phyloP scores from a whole-genome alignment of 2,329 filamentous ascomycete genomes.

The Colletotrichum lentis region DNA sequence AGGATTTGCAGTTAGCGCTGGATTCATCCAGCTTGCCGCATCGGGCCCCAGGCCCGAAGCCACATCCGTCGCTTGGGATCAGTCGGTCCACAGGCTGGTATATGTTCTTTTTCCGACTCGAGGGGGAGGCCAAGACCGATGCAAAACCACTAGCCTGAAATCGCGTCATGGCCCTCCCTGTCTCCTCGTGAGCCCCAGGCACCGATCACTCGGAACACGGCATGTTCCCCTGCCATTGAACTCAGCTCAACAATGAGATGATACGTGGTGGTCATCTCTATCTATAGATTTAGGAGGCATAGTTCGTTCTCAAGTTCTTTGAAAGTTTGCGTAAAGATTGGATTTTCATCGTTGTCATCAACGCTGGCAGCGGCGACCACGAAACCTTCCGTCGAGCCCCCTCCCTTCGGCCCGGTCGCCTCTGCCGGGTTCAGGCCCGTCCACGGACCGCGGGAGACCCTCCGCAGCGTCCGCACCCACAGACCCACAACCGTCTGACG shows the following conservation, averaged over 20 bases:
- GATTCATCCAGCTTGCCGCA: conserved; percentile 6
- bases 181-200: conserved; percentile 7
- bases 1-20: conserved; percentile 11
- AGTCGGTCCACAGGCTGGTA: conserved; percentile 1
- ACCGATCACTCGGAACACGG: conserved; percentile 7
- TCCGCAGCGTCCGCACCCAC: conserved; percentile 16
- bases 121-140: conserved; percentile 7
- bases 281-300: not conserved
- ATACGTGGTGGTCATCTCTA: conserved; percentile 9
- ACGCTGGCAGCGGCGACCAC: not conserved
- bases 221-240: conserved; percentile 5
- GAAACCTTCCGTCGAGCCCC: not conserved
- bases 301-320: not conserved
- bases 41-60: conserved; percentile 14
- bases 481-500: conserved; percentile 1
- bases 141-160: conserved; percentile 32
- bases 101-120: conserved; percentile 26
- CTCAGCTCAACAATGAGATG: conserved; percentile 11
- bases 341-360: not conserved
- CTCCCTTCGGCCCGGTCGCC: conserved; percentile 12
- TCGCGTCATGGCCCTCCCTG: conserved; percentile 14
- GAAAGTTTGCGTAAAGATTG: not conserved
- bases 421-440: conserved; percentile 25
- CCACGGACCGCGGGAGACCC: conserved; percentile 9
- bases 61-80: conserved; percentile 25